Evolutionary conservation across 306 rosid species (phyloP).

Genomic region (Inga oerstediana): DNA sequence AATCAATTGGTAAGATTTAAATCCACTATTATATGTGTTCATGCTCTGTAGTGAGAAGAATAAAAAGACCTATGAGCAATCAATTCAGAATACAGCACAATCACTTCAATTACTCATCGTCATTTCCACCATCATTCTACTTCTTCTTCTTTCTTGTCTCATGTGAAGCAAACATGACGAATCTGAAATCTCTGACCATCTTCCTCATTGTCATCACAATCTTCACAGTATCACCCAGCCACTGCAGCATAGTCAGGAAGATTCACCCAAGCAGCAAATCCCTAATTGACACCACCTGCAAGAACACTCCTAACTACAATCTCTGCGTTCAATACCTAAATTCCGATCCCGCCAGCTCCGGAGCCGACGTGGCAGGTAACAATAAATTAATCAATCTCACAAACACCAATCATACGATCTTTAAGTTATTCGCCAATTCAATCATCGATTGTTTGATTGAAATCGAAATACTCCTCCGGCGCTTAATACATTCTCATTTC

Average conservation of each 20-base stretch:
- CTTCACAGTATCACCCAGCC: background rate
- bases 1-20: too few relatives aligned
- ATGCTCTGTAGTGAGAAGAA: background rate
- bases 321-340: background rate
- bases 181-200: background rate
- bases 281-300: background rate
- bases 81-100: background rate
- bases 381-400: too few relatives aligned
- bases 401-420: background rate
- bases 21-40: background rate
- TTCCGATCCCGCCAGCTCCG: background rate
- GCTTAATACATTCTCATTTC: background rate
- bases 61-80: background rate
- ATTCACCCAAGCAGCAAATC: background rate
- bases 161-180: background rate
- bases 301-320: background rate
- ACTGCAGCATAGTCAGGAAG: background rate
- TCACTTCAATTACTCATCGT: background rate
- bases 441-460: background rate
- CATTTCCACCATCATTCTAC: background rate
- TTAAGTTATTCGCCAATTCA: background rate
- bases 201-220: background rate
- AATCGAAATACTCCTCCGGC: too few relatives aligned
- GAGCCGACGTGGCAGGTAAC: slow-evolving; percentile 24
- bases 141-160: too few relatives aligned